These are phyloP conservation scores for Hypoxylon sp. DNA, from an alignment of 2,329 filamentous ascomycete species.

Conservation along the genomic window DNA sequence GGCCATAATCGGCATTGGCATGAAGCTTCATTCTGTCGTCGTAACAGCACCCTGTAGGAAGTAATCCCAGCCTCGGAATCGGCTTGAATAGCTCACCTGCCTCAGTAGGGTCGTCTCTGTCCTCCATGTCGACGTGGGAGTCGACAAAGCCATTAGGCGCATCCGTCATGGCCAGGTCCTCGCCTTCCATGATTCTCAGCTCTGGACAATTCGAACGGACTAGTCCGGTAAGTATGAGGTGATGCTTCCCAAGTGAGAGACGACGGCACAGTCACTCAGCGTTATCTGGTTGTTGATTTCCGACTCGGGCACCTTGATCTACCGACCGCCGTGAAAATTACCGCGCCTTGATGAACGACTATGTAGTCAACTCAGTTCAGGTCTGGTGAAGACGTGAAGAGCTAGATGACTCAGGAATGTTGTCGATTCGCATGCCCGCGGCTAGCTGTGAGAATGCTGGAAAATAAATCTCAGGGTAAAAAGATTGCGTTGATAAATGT, in stretches of 20 bases:
- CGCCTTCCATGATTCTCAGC: slow-evolving; percentile 54
- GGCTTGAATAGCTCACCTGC: slow-evolving; percentile 55
- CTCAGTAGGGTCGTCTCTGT: slow-evolving; percentile 49
- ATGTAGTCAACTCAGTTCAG: not conserved
- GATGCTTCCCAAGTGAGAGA: not conserved
- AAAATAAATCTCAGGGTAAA: slow-evolving; percentile 4
- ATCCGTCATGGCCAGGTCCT: slow-evolving; percentile 60
- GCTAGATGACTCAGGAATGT: slow-evolving; percentile 20
- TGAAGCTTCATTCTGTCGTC: slow-evolving; percentile 97
- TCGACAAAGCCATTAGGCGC: slow-evolving; percentile 56
- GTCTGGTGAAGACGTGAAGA: slow-evolving; percentile 8
- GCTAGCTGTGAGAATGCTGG: not conserved
- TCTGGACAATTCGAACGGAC: slow-evolving; percentile 17
- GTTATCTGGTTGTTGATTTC: slow-evolving; percentile 9
- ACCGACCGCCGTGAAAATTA: not conserved
- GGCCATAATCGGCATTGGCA: slow-evolving; percentile 82
- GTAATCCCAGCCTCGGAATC: slow-evolving; percentile 60
- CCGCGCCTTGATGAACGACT: slow-evolving; percentile 1
- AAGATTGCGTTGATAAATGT: not conserved
- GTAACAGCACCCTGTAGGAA: slow-evolving; percentile 85
- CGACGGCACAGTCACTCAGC: not conserved
- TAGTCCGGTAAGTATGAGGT: slow-evolving; percentile 11
- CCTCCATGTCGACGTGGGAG: slow-evolving; percentile 54
- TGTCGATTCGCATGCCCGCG: slow-evolving; percentile 30
- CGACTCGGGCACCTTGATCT: not conserved